Base-by-base conservation (phyloP, 2,329 filamentous ascomycete species). In the Exophiala viscosa region DNA sequence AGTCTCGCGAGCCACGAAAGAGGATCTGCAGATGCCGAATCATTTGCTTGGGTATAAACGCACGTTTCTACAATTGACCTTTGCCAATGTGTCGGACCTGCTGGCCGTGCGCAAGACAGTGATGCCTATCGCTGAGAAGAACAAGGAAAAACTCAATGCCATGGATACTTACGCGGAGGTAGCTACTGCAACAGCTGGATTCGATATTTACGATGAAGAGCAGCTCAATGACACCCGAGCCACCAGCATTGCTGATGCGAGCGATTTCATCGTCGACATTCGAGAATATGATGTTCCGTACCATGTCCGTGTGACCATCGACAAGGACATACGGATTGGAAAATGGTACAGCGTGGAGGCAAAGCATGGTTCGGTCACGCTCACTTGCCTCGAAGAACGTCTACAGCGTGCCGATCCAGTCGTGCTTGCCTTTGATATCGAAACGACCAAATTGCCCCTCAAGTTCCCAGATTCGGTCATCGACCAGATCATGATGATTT, bases 401-500 rank as follows among this genome's bases (percentile, higher is more conserved):
- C 78, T 97, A 43, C 85, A 89, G 55, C 88, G 90, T 71, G 91
- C 95, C 17, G 93, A 99, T 65, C 93, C 93, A 1, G 88, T 97
- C n/a, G 88, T 99, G 15, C 87, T 99, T 80, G 93, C 93, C n/a
- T 99, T 86, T 72, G 93, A 99, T 83, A 99, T 99, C 66, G 93
- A 99, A 72, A 99, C 93, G 2, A 92, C 89, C 4, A 99, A 99
- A 67, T 77, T 93, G 13, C 93, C 95, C 1, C 77, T 99, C 49
- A 99, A 99, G 70, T 99, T 99, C 63, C 95, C 93, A 20, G 95
- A 99, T 67, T 86, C 93, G 1, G 82, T 90, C 3, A 86, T 96
- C 58, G 93, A 99, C 72, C 92, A 96, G 69, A 87, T 99, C 66
- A 99, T 99, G 91, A 99, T 99, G 93, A 92, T 99, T 69, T 99